Evolutionary conservation across 768 basidiomycete species (phyloP), one percentile per base, ranked within the genome.

Genomic region (Cyclocybe cylindracea): DNA sequence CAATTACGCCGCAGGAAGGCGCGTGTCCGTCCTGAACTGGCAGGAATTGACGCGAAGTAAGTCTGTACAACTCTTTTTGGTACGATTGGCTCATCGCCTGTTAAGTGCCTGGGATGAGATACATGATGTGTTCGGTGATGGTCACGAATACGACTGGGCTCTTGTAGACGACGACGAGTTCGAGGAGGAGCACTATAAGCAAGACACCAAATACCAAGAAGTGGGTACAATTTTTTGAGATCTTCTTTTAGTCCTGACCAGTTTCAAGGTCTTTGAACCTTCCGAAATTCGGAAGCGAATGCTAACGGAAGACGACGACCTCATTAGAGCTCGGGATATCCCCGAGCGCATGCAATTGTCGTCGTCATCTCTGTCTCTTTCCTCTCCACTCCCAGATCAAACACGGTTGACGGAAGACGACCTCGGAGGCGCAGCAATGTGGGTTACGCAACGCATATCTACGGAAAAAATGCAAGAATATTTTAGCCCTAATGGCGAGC

Each of bases 331-430:
- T 13, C 84, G 82, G 64, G 97, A 98, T 70, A 84, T 91, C 35
- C 97, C 97, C 1, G 97, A 99, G 66, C 88, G 97, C 43, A 94
- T 95, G 89, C 94, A 96, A 67, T 80, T 98, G 14, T 83, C 87
- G 10, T 89, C 85, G 16, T 92, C 90, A 16, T 89, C 93, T 0
- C 71, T 97, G n/a, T 91, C 91, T 1, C 67, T 74, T 29, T 78
- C 78, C 19, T 77, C 89, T 2, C 79, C 79, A 4, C 70, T 87
- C 44, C 84, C 84, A 33, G 65, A 82, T 7, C 82, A 86, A 58
- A 77, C 78, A 40, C 77, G 82, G 33, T 78, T 92, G 55, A 82
- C 83, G 6, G 84, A 86, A 57, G 79, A 80, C 18, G 91, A 97
- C 53, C 70, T 95, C 13, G 79, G 82, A 48, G 85, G 83, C 44